Evolutionary conservation across 108 stramenopile species (phyloP), one percentile per base, ranked within the genome.

Genomic region (Discostella stelligeroides): DNA sequence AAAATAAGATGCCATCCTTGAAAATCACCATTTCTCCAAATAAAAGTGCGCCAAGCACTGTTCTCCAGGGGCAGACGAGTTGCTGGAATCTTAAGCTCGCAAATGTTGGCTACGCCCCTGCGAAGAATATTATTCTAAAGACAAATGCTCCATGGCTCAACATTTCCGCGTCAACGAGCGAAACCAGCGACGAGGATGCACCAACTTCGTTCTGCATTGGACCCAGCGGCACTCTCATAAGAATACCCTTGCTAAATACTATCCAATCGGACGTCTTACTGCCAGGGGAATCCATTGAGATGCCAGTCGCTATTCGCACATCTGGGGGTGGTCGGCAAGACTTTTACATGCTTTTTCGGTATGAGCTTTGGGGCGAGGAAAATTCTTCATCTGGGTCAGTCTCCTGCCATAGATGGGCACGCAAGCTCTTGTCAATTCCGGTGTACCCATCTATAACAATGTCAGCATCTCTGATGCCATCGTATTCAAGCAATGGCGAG

Each of bases 81-180:
- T 40, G 46, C 25, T 94, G 93, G 93, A 90, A 63, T 37, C 75
- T 94, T 25, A 89, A 84, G 50, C 15, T 94, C 29, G 67, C 85
- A 8, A 94, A 94, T 68, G 69, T 88, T 61, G 93, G 93, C 24
- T 87, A 84, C 28, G 93, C 93, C 7, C 83, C 90, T 14, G 93
- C 93, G 8, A 68, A 71, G 6, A 76, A 78, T 25, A 57, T 90
- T 10, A 63, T 72, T 59, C 70, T 94, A 18, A 94, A 94, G 71
- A 92, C 90, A 28, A 92, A 90, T 74, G 58, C 85, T 9, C 93
- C 93, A 30, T 94, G 93, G 93, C 74, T 94, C 13, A 75, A 85
- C 50, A 83, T 91, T 15, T 18, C 43, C 17, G 68, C 62, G 28
- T 56, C 57, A 39, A 63, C 47, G 56, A 59, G 34, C 4, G 17